Evolutionary conservation across 1,284 basidiomycete species (phyloP).

Genomic region (Ceratobasidium sp.): DNA sequence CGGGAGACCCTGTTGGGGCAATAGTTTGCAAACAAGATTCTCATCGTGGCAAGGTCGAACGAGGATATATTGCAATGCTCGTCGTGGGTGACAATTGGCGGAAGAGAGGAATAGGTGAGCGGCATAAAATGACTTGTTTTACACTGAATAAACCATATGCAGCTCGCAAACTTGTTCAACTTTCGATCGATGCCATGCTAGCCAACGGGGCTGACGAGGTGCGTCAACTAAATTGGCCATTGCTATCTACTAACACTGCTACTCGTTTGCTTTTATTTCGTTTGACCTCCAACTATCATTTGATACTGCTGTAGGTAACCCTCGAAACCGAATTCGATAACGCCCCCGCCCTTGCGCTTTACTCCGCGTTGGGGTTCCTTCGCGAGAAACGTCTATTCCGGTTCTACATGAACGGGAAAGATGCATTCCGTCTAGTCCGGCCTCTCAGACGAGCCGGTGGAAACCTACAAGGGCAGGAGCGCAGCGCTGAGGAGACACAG

Average conservation of each 20-base stretch:
- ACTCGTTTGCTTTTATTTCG: background rate
- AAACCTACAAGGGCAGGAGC: background rate
- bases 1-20: conserved; percentile 76
- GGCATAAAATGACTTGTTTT: conserved; percentile 19
- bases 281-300: background rate
- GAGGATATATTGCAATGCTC: conserved; percentile 99
- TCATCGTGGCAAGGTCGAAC: conserved; percentile 78
- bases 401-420: conserved; percentile 96
- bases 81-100: conserved; percentile 84
- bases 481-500: background rate
- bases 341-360: conserved; percentile 83
- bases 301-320: conserved; percentile 69
- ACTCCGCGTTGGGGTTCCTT: conserved; percentile 93
- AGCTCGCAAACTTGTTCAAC: conserved; percentile 82
- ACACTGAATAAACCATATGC: background rate
- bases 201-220: conserved; percentile 85
- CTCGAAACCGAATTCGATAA: conserved; percentile 99
- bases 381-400: conserved; percentile 93
- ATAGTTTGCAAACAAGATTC: conserved; percentile 96
- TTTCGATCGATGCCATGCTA: conserved; percentile 85
- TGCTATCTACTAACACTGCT: background rate
- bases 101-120: conserved; percentile 89
- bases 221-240: conserved; percentile 45
- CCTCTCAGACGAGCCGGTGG: conserved; percentile 1
- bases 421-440: conserved; percentile 78